A percentile compares a stretch with the other conserved stretches of the same genome.
Conservation (phyloP, 2,329 filamentous ascomycete genomes). For the Helotiales sp. region DNA sequence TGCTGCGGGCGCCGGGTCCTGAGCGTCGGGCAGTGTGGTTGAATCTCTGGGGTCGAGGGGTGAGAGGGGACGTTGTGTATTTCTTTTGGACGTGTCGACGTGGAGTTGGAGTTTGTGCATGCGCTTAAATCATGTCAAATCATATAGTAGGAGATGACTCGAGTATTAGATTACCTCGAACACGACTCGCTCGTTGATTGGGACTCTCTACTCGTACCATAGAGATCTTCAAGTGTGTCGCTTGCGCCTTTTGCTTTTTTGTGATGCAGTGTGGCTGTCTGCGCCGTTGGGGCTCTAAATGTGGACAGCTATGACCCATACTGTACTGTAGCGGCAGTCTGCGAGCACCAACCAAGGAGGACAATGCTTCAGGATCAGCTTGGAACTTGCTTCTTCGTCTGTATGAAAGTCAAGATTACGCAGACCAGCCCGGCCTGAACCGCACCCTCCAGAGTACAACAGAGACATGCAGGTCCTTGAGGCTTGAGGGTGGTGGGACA, state of each 20-base stretch:
- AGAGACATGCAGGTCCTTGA: no score
- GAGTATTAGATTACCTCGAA: neutral
- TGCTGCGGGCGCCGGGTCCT: neutral
- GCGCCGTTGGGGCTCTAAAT: neutral
- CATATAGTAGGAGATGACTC: no score
- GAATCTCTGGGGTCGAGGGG: conserved; percentile 1
- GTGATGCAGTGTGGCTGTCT: neutral
- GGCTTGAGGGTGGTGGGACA: no score
- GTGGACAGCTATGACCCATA: no score
- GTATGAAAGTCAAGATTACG: no score
- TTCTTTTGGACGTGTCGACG: neutral
- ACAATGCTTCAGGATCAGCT: neutral
- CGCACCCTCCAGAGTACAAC: no score
- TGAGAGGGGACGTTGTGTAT: conserved; percentile 2
- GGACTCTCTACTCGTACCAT: neutral
- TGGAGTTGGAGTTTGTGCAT: conserved; percentile 1
- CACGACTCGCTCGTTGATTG: conserved; percentile 2
- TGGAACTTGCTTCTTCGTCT: neutral
- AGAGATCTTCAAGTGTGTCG: neutral
- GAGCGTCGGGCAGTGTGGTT: neutral
- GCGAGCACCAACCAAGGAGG: neutral
- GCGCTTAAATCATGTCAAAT: no score
- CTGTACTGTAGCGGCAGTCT: no score
- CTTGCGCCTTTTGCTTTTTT: neutral
- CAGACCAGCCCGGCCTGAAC: no score